Percentiles rank a stretch among this genome's conserved stretches.
Conservation (phyloP, 495 filamentous ascomycete genomes). For the Symbiotaphrina buchneri region DNA sequence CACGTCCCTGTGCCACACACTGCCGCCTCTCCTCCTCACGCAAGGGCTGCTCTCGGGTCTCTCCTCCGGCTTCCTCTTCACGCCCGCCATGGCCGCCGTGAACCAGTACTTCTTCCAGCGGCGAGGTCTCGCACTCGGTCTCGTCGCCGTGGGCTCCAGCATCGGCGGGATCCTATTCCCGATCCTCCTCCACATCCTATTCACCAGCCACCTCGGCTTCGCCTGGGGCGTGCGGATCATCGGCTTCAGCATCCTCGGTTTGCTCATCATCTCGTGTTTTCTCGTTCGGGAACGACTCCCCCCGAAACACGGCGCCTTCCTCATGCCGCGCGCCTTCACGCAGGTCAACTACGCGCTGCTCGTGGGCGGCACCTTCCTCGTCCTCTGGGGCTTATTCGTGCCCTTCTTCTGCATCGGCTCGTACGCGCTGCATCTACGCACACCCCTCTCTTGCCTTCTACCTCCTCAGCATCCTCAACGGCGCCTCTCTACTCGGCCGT, state of each 20-base stretch:
- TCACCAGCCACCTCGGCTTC: too few species aligned
- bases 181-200: conserved; percentile 15
- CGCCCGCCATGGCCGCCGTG: conserved; percentile 27
- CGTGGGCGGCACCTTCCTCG: conserved; percentile 12
- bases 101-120: conserved; percentile 30
- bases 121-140: conserved; percentile 27
- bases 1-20: conserved; percentile 27
- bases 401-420: conserved; percentile 8
- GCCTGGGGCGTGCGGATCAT: too few species aligned
- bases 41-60: conserved; percentile 33
- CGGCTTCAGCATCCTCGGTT: too few species aligned
- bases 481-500: conserved; percentile 10
- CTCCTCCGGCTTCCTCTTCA: conserved; percentile 22
- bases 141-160: conserved; percentile 30
- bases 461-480: conserved; percentile 1
- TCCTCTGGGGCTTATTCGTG: conserved; percentile 7
- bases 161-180: conserved; percentile 31
- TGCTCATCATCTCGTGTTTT: not conserved
- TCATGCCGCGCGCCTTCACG: not conserved
- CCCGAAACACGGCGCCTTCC: not conserved
- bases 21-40: conserved; percentile 38
- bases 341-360: conserved; percentile 3
- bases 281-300: too few species aligned
- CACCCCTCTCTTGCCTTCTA: not conserved
- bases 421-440: not conserved